Evolutionary conservation across 2,329 filamentous ascomycete species (phyloP), one percentile per base, ranked within the genome.

Genomic region (Metarhizium guizhouense): DNA sequence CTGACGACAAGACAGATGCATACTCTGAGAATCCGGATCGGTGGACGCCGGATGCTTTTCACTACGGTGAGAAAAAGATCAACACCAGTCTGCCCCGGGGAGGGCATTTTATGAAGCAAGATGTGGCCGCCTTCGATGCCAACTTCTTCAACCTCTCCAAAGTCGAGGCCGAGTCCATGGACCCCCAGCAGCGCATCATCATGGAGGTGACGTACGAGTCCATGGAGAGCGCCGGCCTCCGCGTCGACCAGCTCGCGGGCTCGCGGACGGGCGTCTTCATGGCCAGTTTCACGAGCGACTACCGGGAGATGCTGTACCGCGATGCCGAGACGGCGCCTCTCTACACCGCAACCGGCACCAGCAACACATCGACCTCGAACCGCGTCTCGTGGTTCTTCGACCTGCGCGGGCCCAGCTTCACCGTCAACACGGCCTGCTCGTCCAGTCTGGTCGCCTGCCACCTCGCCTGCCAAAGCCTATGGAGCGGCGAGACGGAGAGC

Each of bases 161-260:
- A 1, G 73, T 73, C 58, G 72, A 76, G 61, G 74, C 70, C 49
- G 68, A 68, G 52, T 72, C 74, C 10, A 48, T 57, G 18, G 76
- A 79, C 45, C 76, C 76, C 1, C 75, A 78, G 57, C 75, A 78
- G 55, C 69, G 76, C 0, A 62, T 78, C 11, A 65, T 76, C 34
- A 67, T 78, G 3, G 75, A 79, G 61, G 75, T 73, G 55, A 73
- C 74, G 1, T 78, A 74, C 57, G 76, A 79, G 61, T 73, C 74
- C 0, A 66, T 78, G n/a, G 75, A 78, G 59, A 75, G 71, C 53
- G 75, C 75, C 1, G 76, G 75, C 14, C 68, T 77, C 29, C 70
- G 73, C 2, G 74, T 73, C 61, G 70, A 74, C 25, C 60, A 65
- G n/a, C 70, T 76, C 47, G 67, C 75, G 13, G 74, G 73, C 14